These are phyloP conservation scores for Pseudocercospora crystallina DNA, from an alignment of 2,329 filamentous ascomycete genomes.

Conservation along the genomic window DNA sequence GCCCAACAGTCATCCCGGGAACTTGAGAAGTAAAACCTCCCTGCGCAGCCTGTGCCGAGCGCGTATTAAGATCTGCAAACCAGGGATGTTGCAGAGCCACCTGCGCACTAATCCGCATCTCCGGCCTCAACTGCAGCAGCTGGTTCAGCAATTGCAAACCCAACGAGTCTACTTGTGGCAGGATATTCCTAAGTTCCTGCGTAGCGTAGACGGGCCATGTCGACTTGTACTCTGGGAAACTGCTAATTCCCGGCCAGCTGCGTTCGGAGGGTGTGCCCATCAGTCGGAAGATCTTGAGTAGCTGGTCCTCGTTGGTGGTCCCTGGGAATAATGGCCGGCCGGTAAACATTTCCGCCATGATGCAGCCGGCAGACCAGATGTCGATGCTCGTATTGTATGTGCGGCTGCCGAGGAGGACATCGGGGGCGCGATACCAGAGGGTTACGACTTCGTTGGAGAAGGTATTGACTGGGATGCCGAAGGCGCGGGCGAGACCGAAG, in stretches of 20 bases:
- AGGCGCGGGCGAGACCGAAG: constrained; percentile 89
- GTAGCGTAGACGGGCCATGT: constrained; percentile 94
- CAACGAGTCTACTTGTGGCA: constrained; percentile 84
- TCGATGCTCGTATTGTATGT: constrained; percentile 99
- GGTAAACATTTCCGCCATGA: constrained; percentile 99
- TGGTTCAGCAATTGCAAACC: constrained; percentile 84
- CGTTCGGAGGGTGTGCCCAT: constrained; percentile 98
- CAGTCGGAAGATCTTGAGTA: constrained; percentile 93
- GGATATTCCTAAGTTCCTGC: constrained; percentile 80
- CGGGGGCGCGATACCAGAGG: constrained; percentile 94
- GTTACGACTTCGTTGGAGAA: constrained; percentile 98
- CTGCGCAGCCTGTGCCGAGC: constrained; percentile 23
- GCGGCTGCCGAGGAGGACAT: constrained; percentile 87
- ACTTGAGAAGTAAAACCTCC: constrained; percentile 24
- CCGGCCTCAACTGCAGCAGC: constrained; percentile 90
- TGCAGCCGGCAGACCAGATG: constrained; percentile 98
- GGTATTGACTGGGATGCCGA: constrained; percentile 96
- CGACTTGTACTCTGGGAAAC: constrained; percentile 96
- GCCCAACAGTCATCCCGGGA: constrained; percentile 18
- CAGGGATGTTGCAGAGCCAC: constrained; percentile 88
- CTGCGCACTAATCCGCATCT: constrained; percentile 83
- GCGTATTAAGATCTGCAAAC: constrained; percentile 71
- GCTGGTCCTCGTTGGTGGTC: constrained; percentile 96
- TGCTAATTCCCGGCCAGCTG: constrained; percentile 91
- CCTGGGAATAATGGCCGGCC: constrained; percentile 93